A percentile compares a stretch with the other conserved stretches of the same genome.
Evolutionary conservation across 768 basidiomycete species (phyloP).

Genomic region (Termitomyces heimii): DNA sequence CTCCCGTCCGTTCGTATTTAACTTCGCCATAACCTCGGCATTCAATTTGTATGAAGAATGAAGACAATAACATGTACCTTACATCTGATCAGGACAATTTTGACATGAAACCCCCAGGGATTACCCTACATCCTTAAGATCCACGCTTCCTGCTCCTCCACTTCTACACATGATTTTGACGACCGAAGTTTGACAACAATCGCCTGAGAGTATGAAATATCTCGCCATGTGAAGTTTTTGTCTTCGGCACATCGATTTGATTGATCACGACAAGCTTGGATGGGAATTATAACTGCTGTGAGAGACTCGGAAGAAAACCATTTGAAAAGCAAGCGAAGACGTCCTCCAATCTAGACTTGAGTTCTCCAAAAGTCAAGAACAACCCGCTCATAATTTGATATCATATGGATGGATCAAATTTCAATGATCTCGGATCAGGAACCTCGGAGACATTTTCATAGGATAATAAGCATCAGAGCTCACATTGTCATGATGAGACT

Average conservation of each 20-base stretch:
- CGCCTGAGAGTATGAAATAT: background rate
- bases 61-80: background rate
- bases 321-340: too few relatives aligned
- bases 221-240: background rate
- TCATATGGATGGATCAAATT: background rate
- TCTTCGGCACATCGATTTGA: background rate
- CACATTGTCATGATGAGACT: background rate
- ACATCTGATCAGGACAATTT: constrained; percentile 3
- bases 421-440: background rate
- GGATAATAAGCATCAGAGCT: background rate
- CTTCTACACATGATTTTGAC: background rate
- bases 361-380: too few relatives aligned
- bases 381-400: too few relatives aligned
- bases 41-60: background rate
- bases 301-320: background rate
- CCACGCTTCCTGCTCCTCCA: background rate
- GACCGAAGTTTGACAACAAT: background rate
- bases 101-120: constrained; percentile 7
- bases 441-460: background rate
- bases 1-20: background rate
- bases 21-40: constrained; percentile 13
- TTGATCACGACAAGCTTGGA: background rate
- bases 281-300: background rate
- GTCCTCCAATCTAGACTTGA: too few relatives aligned
- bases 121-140: background rate